Evolutionary conservation across 2,329 filamentous ascomycete species (phyloP).

Genomic region (Plectosphaerella cucumerina): DNA sequence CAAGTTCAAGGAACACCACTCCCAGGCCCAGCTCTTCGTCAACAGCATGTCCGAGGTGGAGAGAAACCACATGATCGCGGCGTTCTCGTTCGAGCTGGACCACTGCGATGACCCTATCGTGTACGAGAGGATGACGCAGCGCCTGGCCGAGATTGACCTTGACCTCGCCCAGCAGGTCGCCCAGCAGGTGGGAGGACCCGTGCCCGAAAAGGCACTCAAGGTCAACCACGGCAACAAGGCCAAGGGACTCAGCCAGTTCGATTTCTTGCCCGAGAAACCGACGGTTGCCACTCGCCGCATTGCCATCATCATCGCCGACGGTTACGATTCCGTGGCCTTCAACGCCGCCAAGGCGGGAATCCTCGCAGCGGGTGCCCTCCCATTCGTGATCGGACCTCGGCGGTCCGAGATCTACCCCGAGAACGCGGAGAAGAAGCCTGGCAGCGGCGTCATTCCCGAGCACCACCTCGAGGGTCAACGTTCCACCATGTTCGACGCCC

Average conservation of each 20-base stretch:
- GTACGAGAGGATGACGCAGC: conserved; percentile 64
- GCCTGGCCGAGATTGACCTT: conserved; percentile 69
- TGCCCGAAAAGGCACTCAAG: conserved; percentile 46
- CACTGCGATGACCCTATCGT: conserved; percentile 78
- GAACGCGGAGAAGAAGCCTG: conserved; percentile 46
- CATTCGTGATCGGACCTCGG: conserved; percentile 68
- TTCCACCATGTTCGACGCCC: conserved; percentile 75
- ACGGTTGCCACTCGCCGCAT: conserved; percentile 69
- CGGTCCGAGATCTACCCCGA: conserved; percentile 62
- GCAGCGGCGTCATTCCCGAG: conserved; percentile 59
- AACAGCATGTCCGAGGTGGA: conserved; percentile 69
- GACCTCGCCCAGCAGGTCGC: conserved; percentile 65
- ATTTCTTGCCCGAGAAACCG: conserved; percentile 57
- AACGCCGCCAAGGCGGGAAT: conserved; percentile 61
- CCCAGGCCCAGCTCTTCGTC: conserved; percentile 78
- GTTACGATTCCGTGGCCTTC: conserved; percentile 66
- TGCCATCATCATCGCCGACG: conserved; percentile 73
- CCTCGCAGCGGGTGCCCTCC: conserved; percentile 57
- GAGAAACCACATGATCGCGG: conserved; percentile 55
- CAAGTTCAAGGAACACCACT: conserved; percentile 76
- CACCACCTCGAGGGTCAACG: conserved; percentile 79
- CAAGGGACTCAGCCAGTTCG: conserved; percentile 65
- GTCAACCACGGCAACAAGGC: conserved; percentile 64
- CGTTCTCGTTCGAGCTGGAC: conserved; percentile 69
- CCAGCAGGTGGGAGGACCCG: conserved; percentile 62